Percentiles rank a stretch among this genome's conserved stretches.
These are phyloP conservation scores for Claviceps sp. DNA, from an alignment of 2,329 filamentous ascomycete genomes.

Conservation along the genomic window DNA sequence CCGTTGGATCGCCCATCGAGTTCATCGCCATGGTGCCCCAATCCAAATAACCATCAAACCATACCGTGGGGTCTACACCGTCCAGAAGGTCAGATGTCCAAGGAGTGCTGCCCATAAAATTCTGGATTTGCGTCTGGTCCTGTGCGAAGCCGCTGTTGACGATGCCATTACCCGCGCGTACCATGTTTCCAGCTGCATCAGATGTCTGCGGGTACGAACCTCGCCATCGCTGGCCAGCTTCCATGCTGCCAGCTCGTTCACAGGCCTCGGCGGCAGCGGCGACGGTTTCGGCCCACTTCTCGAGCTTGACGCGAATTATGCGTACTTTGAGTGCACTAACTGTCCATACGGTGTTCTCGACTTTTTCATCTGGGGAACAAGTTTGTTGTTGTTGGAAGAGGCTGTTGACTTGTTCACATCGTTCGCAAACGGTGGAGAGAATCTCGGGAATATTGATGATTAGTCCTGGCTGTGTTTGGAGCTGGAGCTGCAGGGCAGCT, in stretches of 20 bases:
- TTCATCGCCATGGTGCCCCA: conserved; percentile 22
- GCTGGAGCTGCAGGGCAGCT: conserved; percentile 25
- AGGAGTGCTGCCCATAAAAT: conserved; percentile 14
- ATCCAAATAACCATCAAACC: conserved; percentile 23
- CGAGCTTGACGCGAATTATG: conserved; percentile 31
- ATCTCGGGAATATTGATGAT: conserved; percentile 31
- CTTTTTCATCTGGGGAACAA: conserved; percentile 17
- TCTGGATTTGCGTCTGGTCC: conserved; percentile 13
- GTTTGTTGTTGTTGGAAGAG: conserved; percentile 20
- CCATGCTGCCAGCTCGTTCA: conserved; percentile 6
- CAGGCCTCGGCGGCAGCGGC: conserved; percentile 20
- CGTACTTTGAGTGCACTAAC: conserved; percentile 33
- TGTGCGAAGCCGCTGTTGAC: conserved; percentile 10
- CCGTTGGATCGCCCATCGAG: conserved; percentile 11
- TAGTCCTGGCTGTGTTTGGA: conserved; percentile 30
- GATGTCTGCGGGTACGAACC: conserved; percentile 8
- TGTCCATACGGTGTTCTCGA: conserved; percentile 34
- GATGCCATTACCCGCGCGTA: not conserved
- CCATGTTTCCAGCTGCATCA: not conserved
- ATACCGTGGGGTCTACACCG: conserved; percentile 20
- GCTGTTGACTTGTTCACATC: conserved; percentile 30
- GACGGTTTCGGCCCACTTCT: conserved; percentile 33
- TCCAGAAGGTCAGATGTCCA: conserved; percentile 21
- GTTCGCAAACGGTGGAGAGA: conserved; percentile 25
- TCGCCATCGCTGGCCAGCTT: conserved; percentile 5